Conservation (phyloP, 2,329 filamentous ascomycete species). For the Bipolaris oryzae region DNA sequence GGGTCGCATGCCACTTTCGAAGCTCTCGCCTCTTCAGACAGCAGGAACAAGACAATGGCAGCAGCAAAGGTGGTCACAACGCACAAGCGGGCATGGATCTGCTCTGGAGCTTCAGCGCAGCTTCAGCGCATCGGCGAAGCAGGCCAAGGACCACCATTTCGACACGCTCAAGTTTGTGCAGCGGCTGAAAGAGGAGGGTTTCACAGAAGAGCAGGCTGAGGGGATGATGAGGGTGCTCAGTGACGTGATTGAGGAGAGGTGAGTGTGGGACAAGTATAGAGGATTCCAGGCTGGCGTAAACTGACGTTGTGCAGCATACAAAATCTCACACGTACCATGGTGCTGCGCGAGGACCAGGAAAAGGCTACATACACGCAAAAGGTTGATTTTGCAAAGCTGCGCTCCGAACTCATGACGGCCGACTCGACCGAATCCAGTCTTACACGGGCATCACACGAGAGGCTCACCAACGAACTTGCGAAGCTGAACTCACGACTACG, state of each 20-base stretch:
- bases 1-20: conserved; percentile 16
- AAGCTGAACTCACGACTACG: conserved; percentile 88
- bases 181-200: conserved; percentile 84
- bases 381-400: conserved; percentile 96
- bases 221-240: conserved; percentile 99
- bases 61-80: conserved; percentile 11
- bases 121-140: conserved; percentile 72
- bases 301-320: conserved; percentile 70
- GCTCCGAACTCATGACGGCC: conserved; percentile 88
- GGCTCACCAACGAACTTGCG: conserved; percentile 90
- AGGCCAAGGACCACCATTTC: conserved; percentile 85
- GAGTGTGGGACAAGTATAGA: conserved; percentile 16
- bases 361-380: conserved; percentile 82
- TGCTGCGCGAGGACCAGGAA: conserved; percentile 89
- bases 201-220: conserved; percentile 91
- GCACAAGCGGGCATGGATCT: conserved; percentile 8
- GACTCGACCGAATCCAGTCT: conserved; percentile 90
- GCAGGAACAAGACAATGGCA: conserved; percentile 12
- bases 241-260: conserved; percentile 96
- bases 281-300: background rate
- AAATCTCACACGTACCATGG: conserved; percentile 97
- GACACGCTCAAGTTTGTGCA: conserved; percentile 98
- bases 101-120: conserved; percentile 27
- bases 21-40: conserved; percentile 14
- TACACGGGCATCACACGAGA: conserved; percentile 87